These are phyloP conservation scores for Torulaspora quercuum DNA, from an alignment of 805 yeast species.

Conservation along the genomic window DNA sequence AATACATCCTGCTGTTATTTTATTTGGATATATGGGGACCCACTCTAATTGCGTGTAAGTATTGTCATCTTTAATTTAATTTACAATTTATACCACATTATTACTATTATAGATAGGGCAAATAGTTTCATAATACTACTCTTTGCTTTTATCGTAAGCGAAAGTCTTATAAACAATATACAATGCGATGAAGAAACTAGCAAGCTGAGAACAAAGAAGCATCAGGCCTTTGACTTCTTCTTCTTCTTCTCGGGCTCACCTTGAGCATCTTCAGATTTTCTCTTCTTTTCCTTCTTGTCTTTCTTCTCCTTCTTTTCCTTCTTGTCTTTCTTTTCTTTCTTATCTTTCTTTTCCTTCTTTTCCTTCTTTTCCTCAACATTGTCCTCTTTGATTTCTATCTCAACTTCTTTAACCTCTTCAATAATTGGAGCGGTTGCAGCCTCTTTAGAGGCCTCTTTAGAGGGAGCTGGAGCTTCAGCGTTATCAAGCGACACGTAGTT, in stretches of 20 bases:
- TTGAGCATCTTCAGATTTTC: slow-evolving; percentile 36
- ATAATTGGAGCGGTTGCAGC: slow-evolving; percentile 50
- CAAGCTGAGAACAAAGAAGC: slow-evolving; percentile 2
- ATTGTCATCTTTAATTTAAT: not conserved
- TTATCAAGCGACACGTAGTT: slow-evolving; percentile 68
- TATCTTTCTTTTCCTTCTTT: slow-evolving; percentile 52
- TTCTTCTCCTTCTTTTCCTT: slow-evolving; percentile 37
- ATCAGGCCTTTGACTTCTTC: slow-evolving; percentile 44
- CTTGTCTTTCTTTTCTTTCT: slow-evolving; percentile 51
- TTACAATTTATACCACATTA: not conserved
- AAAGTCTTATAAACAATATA: slow-evolving; percentile 15
- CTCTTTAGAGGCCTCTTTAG: slow-evolving; percentile 30
- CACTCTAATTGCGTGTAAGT: too few relatives aligned
- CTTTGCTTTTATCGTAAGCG: slow-evolving; percentile 3
- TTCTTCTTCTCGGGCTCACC: slow-evolving; percentile 35
- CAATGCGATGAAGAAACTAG: slow-evolving; percentile 15
- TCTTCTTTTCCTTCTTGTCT: slow-evolving; percentile 40
- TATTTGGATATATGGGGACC: too few relatives aligned
- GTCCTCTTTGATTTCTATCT: slow-evolving; percentile 37
- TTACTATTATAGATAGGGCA: slow-evolving; percentile 7
- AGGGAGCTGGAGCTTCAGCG: slow-evolving; percentile 46
- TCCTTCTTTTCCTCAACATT: slow-evolving; percentile 56
- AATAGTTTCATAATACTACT: slow-evolving; percentile 7
- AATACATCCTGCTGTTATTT: too few relatives aligned
- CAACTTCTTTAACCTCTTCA: slow-evolving; percentile 40